Conservation (phyloP, 208 protist genomes). For the Tritrichomonas foetus region DNA sequence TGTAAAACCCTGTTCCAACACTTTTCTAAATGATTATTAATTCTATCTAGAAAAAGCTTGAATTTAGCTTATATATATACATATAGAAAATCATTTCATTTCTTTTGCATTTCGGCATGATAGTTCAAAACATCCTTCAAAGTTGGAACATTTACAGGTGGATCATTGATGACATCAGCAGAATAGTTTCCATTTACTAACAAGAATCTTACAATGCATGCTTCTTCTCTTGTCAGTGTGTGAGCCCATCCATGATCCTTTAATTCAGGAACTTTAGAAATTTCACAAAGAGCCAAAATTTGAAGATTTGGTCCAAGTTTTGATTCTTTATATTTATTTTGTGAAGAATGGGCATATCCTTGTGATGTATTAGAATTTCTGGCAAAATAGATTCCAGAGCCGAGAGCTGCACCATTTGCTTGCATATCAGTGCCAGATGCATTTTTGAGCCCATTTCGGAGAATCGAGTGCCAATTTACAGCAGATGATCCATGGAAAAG, state of each 20-base stretch:
- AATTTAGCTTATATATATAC: too few species aligned
- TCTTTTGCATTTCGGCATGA: not conserved
- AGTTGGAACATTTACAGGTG: not conserved
- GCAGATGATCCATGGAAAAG: not conserved
- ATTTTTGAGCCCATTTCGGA: slow-evolving; percentile 12
- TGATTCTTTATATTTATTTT: not conserved
- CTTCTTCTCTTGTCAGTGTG: not conserved
- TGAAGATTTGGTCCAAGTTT: not conserved
- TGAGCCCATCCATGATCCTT: not conserved
- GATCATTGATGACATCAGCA: not conserved
- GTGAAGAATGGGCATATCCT: not conserved
- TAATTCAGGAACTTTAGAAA: not conserved
- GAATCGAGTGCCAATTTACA: not conserved
- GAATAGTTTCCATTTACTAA: not conserved
- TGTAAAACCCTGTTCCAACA: too few species aligned
- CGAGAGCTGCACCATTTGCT: not conserved
- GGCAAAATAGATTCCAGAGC: not conserved
- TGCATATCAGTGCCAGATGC: too few species aligned
- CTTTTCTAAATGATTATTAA: too few species aligned
- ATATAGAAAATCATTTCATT: too few species aligned
- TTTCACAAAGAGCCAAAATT: not conserved
- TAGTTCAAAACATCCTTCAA: not conserved
- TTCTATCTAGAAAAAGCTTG: too few species aligned
- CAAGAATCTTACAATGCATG: not conserved
- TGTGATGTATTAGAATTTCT: not conserved